These are phyloP conservation scores for Capniomyces stellatus DNA, from an alignment of 371 early-diverging fungal genomes.

Conservation along the genomic window DNA sequence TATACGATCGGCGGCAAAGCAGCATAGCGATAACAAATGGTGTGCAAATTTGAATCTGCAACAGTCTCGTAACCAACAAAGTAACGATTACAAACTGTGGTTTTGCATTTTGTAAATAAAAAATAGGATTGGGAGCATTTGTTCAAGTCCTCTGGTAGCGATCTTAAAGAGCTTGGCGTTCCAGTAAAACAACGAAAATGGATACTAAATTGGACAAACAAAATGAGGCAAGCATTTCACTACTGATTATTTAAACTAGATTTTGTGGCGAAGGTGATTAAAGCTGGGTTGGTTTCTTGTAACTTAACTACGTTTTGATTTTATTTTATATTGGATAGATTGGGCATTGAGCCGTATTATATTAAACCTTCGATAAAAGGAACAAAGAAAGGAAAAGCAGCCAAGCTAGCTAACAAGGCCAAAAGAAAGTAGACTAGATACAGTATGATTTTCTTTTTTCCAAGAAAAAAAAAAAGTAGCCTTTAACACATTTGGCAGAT, in stretches of 20 bases:
- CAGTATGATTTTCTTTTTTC: background rate
- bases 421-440: background rate
- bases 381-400: constrained; percentile 18
- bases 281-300: too few relatives aligned
- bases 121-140: constrained; percentile 42
- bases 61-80: too few relatives aligned
- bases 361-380: constrained; percentile 24
- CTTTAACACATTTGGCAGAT: too few relatives aligned
- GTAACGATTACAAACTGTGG: too few relatives aligned
- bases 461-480: too few relatives aligned
- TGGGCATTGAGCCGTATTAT: constrained; percentile 27
- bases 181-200: constrained; percentile 31
- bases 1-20: too few relatives aligned
- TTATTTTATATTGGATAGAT: constrained; percentile 6
- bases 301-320: too few relatives aligned
- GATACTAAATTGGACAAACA: constrained; percentile 33
- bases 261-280: too few relatives aligned
- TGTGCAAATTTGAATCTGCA: too few relatives aligned
- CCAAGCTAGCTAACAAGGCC: background rate
- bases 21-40: too few relatives aligned
- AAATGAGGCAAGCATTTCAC: constrained; percentile 16
- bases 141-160: constrained; percentile 27
- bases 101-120: too few relatives aligned
- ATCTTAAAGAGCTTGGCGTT: constrained; percentile 35
- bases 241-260: too few relatives aligned